Evolutionary conservation across 2,329 filamentous ascomycete species (phyloP), one percentile per base, ranked within the genome.

Genomic region (Fusarium nurragi): DNA sequence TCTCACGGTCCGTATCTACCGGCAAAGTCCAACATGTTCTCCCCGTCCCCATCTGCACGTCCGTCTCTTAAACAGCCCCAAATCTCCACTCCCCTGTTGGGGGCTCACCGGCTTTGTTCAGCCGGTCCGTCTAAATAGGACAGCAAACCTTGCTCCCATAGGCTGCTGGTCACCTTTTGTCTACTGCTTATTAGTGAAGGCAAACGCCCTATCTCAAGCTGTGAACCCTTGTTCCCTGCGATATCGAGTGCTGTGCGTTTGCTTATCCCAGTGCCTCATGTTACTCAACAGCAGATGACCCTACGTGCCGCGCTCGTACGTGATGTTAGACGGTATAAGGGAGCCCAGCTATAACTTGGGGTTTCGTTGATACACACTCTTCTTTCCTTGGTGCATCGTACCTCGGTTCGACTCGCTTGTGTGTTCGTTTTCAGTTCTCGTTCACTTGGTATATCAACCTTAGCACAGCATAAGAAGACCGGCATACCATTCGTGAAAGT

Each of bases 1-100:
- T 65, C 61, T 61, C 60, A 59, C 69, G 69, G 69, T 68, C 69
- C 69, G 69, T 50, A 45, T 63, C 53, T 54, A 71, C 69, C 69
- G 69, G 43, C 51, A 37, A 40, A 41, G n/a, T 57, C 32, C 32
- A 34, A 34, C 32, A 18, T 34, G 32, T 51, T 56, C 26, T 51
- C 32, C 32, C 26, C 12, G 36, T 41, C 51, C 30, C 21, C 44
- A 39, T 54, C 55, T 64, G 47, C 63, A 55, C 48, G 37, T 58
- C 45, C 16, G 39, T 47, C 56, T 52, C 49, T 46, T 28, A 59
- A 50, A 39, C 47, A 40, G 23, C 32, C 19, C 37, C 30, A 45
- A 30, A 47, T n/a, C 36, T 39, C 52, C 25, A 38, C 56, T 60
- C 36, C 41, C 48, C 58, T 34, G 52, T 49, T 45, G 30, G 48